Evolutionary conservation across 441 rosid species (phyloP).

Genomic region (Macaranga tanarius): DNA sequence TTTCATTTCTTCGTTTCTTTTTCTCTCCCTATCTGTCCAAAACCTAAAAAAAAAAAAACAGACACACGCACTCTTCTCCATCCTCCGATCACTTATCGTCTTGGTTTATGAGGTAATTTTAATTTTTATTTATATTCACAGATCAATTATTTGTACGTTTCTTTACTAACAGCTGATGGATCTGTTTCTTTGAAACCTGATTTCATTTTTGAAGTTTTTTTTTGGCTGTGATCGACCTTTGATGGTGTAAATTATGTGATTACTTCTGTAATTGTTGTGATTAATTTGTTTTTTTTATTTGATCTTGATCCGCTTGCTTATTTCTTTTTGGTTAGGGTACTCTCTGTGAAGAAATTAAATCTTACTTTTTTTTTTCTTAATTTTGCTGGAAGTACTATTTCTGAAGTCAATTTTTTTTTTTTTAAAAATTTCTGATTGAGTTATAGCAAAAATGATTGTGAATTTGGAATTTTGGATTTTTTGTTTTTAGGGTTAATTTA

Average conservation of each 20-base stretch:
- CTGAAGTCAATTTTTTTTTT: no score
- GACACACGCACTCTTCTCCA: slow-evolving; percentile 33
- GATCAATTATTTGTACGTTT: not conserved
- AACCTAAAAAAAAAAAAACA: not conserved
- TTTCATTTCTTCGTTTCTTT: not conserved
- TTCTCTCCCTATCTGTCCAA: not conserved
- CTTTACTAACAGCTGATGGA: not conserved
- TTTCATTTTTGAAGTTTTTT: no score
- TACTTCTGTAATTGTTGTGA: no score
- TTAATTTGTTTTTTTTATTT: not conserved
- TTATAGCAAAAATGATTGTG: not conserved
- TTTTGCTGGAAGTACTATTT: no score
- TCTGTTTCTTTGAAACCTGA: not conserved
- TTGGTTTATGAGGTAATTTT: slow-evolving; percentile 80
- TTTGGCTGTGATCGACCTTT: not conserved
- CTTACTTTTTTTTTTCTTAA: not conserved
- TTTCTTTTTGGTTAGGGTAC: not conserved
- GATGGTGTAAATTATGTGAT: not conserved
- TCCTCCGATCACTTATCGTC: slow-evolving; percentile 43
- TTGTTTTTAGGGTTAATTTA: not conserved
- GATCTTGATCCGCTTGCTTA: not conserved
- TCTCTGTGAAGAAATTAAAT: no score
- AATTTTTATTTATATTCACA: not conserved
- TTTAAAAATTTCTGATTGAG: no score
- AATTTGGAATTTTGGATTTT: not conserved